Conservation (phyloP, 148 eudicot species). For the Fagopyrum homotropicum region DNA sequence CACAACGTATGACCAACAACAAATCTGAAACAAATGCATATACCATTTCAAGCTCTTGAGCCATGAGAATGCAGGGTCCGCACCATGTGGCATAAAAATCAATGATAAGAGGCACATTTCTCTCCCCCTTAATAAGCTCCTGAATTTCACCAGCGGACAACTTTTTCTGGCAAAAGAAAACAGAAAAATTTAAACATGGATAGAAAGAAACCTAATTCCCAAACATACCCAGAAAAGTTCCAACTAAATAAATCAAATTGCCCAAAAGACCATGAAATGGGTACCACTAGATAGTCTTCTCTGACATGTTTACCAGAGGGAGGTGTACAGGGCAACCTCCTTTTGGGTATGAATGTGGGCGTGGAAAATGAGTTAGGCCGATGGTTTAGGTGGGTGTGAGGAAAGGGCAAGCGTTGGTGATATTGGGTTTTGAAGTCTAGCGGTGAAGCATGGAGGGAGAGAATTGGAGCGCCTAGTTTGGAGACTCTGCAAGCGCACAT, state of each 20-base stretch:
- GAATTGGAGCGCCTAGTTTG: background rate
- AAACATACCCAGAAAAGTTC: background rate
- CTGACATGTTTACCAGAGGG: slow-evolving; percentile 59
- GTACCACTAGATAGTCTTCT: slow-evolving; percentile 91
- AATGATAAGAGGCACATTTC: slow-evolving; percentile 68
- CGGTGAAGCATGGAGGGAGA: background rate
- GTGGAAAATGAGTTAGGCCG: slow-evolving; percentile 20
- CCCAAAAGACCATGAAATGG: background rate
- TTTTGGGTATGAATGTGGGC: slow-evolving; percentile 21
- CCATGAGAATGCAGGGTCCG: slow-evolving; percentile 96
- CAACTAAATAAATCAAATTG: background rate
- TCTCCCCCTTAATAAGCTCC: slow-evolving; percentile 85
- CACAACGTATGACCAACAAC: background rate
- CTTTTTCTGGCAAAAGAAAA: slow-evolving; percentile 58
- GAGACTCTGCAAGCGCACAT: background rate
- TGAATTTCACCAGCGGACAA: slow-evolving; percentile 66
- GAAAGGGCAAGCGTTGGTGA: slow-evolving; percentile 17
- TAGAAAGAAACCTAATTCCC: slow-evolving; percentile 5
- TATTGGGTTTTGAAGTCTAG: background rate
- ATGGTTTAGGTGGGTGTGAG: slow-evolving; percentile 17
- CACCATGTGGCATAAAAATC: slow-evolving; percentile 99
- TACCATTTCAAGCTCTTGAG: slow-evolving; percentile 98
- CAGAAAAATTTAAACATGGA: background rate
- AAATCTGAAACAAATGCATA: background rate
- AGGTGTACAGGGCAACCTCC: slow-evolving; percentile 49